Evolutionary conservation across 2,329 filamentous ascomycete genomes (phyloP).

Genomic region (Trichoderma sp.): DNA sequence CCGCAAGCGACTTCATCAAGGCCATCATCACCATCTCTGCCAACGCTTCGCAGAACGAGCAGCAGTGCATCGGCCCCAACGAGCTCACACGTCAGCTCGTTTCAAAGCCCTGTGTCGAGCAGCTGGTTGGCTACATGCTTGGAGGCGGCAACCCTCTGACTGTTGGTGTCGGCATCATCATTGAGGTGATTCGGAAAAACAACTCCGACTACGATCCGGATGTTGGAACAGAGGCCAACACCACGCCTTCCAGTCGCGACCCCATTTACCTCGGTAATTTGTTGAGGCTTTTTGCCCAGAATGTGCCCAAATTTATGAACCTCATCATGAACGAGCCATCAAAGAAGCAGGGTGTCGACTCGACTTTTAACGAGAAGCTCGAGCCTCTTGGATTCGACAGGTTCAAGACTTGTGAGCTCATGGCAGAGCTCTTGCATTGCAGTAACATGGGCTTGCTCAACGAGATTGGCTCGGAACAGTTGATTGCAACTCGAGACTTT

Average conservation of each 20-base stretch:
- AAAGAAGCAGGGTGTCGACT: constrained; percentile 71
- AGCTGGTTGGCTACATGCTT: constrained; percentile 88
- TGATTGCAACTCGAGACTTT: constrained; percentile 74
- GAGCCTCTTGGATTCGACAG: constrained; percentile 95
- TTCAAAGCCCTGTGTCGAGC: constrained; percentile 77
- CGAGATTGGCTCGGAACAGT: constrained; percentile 82
- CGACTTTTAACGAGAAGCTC: constrained; percentile 86
- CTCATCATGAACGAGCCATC: constrained; percentile 77
- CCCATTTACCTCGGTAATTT: constrained; percentile 94
- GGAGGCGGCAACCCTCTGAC: constrained; percentile 90
- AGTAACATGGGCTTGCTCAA: constrained; percentile 98
- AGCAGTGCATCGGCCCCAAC: constrained; percentile 98
- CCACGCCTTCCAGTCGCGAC: constrained; percentile 78
- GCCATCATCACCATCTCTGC: constrained; percentile 98
- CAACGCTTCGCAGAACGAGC: constrained; percentile 95
- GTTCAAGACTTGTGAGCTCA: constrained; percentile 98
- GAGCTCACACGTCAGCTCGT: constrained; percentile 94
- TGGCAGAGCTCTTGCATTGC: constrained; percentile 96
- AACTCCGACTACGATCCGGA: constrained; percentile 99
- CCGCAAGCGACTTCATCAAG: constrained; percentile 95
- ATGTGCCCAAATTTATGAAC: constrained; percentile 91
- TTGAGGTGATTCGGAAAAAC: constrained; percentile 98
- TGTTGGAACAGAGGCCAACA: constrained; percentile 74
- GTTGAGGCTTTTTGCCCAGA: constrained; percentile 81
- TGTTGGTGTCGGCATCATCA: constrained; percentile 94